A percentile compares a stretch with the other conserved stretches of the same genome.
Conservation (phyloP, 345 rosid genomes). For the Carallia brachiata region DNA sequence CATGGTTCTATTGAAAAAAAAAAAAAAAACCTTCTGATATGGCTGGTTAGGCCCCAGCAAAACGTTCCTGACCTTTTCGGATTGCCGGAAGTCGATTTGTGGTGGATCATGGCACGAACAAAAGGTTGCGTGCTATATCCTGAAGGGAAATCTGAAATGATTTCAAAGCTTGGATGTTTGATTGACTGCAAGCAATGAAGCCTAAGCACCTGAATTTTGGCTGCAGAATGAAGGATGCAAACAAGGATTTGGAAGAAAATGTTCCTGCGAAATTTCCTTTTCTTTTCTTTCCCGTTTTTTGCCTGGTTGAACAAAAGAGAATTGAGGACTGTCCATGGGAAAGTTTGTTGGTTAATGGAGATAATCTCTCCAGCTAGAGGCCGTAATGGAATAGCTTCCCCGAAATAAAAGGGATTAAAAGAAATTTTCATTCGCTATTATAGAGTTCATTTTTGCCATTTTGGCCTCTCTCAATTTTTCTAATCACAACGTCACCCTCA, state of each 20-base stretch:
- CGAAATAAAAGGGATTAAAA: conserved; percentile 9
- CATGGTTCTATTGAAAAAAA: background rate
- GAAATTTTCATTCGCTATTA: too few species aligned
- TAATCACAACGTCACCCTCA: background rate
- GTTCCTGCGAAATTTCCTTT: background rate
- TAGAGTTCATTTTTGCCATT: background rate
- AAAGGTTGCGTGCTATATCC: background rate
- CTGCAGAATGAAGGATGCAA: background rate
- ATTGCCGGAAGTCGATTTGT: background rate
- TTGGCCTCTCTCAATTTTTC: background rate
- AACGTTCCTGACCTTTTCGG: background rate
- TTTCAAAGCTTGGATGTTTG: too few species aligned
- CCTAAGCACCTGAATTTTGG: background rate
- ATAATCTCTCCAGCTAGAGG: conserved; percentile 19
- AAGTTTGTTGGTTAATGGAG: conserved; percentile 12
- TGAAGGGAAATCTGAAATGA: background rate
- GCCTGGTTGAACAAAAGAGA: conserved; percentile 4
- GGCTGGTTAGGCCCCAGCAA: background rate
- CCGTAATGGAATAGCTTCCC: background rate
- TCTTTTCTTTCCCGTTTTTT: background rate
- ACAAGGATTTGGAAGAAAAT: conserved; percentile 1
- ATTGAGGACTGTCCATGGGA: background rate
- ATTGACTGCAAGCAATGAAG: background rate
- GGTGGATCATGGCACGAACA: background rate
- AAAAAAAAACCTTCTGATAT: too few species aligned